These are phyloP conservation scores for Erucastrum elatum DNA, from an alignment of 345 rosid species.

Conservation along the genomic window DNA sequence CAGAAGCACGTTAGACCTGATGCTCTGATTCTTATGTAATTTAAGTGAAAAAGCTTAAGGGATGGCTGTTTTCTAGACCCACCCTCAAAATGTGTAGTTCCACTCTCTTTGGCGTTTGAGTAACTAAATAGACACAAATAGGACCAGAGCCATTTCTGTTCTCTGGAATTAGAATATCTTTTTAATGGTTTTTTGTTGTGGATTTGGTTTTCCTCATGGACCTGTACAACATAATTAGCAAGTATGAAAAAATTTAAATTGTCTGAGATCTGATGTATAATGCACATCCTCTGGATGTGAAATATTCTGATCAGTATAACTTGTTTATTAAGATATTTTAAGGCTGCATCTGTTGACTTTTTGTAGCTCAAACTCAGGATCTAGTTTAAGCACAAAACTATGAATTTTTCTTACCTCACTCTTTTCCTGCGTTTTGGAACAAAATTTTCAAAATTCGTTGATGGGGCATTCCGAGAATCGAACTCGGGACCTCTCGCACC, in stretches of 20 bases:
- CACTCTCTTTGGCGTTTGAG: background rate
- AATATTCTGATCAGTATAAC: background rate
- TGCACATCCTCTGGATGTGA: background rate
- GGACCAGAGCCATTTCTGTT: background rate
- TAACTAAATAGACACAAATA: background rate
- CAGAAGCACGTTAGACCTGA: background rate
- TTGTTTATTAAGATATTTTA: background rate
- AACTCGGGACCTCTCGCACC: constrained; percentile 52
- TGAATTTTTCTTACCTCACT: background rate
- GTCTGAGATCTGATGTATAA: constrained; percentile 1
- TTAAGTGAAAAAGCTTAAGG: background rate
- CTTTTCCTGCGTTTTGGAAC: background rate
- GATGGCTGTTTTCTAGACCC: background rate
- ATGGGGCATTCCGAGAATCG: constrained; percentile 62
- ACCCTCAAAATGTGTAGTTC: too few species aligned
- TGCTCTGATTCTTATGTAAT: background rate
- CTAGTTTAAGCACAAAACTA: background rate
- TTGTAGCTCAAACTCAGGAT: background rate
- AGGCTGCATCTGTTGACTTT: background rate
- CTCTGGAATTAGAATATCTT: background rate
- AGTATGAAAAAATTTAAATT: background rate
- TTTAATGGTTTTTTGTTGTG: background rate
- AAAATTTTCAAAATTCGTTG: background rate
- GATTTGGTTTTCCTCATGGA: background rate
- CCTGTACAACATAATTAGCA: constrained; percentile 1